A percentile compares a stretch with the other conserved stretches of the same genome.
Conservation (phyloP, 352 stramenopile species). For the Globisporangium irregulare region DNA sequence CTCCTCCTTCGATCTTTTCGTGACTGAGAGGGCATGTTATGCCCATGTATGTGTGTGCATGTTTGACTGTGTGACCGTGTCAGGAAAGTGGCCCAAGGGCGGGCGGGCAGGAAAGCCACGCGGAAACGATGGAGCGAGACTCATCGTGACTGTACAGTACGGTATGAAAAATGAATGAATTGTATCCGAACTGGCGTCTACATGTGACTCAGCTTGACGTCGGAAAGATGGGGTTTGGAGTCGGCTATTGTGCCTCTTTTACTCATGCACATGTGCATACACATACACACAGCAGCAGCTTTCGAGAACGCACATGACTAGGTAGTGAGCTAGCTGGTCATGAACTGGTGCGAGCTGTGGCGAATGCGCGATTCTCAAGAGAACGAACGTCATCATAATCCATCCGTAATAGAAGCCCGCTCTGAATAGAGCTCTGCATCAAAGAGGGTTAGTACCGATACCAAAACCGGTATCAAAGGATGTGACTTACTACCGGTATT, state of each 20-base stretch:
- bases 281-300: neutral
- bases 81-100: neutral
- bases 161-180: neutral
- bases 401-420: neutral
- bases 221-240: neutral
- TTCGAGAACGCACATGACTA: neutral
- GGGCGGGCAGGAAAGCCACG: neutral
- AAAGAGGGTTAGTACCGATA: neutral
- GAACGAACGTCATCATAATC: slow-evolving; percentile 1
- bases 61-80: neutral
- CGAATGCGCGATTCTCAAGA: neutral
- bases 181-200: neutral
- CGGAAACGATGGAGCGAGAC: neutral
- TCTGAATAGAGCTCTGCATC: neutral
- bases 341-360: neutral
- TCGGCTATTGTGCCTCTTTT: no score
- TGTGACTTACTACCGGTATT: neutral
- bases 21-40: neutral
- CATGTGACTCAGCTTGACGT: neutral
- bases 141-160: neutral
- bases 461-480: neutral
- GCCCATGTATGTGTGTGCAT: neutral
- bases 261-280: neutral
- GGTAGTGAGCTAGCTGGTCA: no score
- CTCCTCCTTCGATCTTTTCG: neutral